A percentile compares a stretch with the other conserved stretches of the same genome.
Evolutionary conservation across 1,284 basidiomycete genomes (phyloP).

Genomic region (Mycena sp.): DNA sequence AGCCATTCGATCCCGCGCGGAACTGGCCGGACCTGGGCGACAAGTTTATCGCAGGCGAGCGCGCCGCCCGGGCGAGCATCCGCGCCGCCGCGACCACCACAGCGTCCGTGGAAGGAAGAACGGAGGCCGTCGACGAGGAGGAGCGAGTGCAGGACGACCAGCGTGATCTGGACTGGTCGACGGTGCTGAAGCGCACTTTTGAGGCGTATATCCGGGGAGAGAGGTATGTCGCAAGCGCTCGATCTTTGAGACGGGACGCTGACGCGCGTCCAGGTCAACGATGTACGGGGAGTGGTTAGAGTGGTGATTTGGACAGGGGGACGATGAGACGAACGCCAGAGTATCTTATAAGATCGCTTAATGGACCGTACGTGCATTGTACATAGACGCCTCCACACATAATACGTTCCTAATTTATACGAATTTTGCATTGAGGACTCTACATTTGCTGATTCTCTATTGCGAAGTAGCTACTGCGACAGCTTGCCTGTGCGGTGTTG

Average conservation of each 20-base stretch:
- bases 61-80: conserved; percentile 55
- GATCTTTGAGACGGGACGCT: neutral
- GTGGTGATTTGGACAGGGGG: conserved; percentile 50
- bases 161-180: conserved; percentile 77
- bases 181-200: conserved; percentile 84
- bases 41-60: conserved; percentile 80
- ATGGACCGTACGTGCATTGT: conserved; percentile 13
- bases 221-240: conserved; percentile 34
- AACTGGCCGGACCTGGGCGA: conserved; percentile 93
- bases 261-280: conserved; percentile 53
- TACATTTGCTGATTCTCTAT: conserved; percentile 26
- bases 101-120: neutral
- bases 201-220: conserved; percentile 79
- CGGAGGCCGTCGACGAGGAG: conserved; percentile 1
- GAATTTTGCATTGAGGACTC: conserved; percentile 18
- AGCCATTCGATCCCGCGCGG: conserved; percentile 87
- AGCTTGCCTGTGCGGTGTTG: conserved; percentile 69
- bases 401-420: conserved; percentile 6
- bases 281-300: conserved; percentile 79
- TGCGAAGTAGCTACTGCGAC: neutral
- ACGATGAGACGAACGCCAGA: neutral
- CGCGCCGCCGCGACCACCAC: conserved; percentile 33
- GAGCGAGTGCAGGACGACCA: conserved; percentile 49
- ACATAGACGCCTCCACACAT: conserved; percentile 20
- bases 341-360: conserved; percentile 9